Percentiles rank a stretch among this genome's conserved stretches.
phyloP scores from a whole-genome alignment of 768 basidiomycete genomes.

The Mycena crocata region DNA sequence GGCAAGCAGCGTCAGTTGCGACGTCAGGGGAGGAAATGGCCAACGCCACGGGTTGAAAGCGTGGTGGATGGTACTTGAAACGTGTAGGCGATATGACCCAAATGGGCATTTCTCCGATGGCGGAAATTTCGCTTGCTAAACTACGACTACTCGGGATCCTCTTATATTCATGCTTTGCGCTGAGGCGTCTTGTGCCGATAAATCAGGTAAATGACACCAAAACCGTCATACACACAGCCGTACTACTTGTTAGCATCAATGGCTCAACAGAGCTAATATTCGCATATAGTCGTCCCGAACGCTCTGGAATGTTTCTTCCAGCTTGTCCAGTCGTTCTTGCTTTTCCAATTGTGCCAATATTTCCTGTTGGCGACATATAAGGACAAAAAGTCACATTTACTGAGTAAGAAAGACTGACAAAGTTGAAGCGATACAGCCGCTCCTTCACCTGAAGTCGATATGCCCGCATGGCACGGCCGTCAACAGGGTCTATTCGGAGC shows the following conservation, averaged over 20 bases:
- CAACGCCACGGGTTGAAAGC: too few relatives aligned
- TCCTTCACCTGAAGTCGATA: conserved; percentile 96
- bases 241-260: not conserved
- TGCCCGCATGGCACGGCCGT: conserved; percentile 65
- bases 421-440: conserved; percentile 94
- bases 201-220: too few relatives aligned
- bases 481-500: conserved; percentile 71
- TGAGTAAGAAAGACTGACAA: conserved; percentile 61
- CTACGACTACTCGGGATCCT: too few relatives aligned
- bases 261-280: conserved; percentile 69
- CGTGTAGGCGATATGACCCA: too few relatives aligned
- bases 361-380: conserved; percentile 64
- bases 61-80: too few relatives aligned
- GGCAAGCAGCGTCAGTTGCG: not conserved
- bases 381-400: not conserved
- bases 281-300: conserved; percentile 89
- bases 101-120: too few relatives aligned
- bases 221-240: too few relatives aligned
- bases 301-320: conserved; percentile 92
- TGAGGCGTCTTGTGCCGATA: too few relatives aligned
- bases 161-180: too few relatives aligned
- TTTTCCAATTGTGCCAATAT: conserved; percentile 89
- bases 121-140: too few relatives aligned
- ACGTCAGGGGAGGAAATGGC: too few relatives aligned
- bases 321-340: conserved; percentile 86